Conservation (phyloP, 2,329 filamentous ascomycete genomes). For the Macrophomina pseudophaseolina region DNA sequence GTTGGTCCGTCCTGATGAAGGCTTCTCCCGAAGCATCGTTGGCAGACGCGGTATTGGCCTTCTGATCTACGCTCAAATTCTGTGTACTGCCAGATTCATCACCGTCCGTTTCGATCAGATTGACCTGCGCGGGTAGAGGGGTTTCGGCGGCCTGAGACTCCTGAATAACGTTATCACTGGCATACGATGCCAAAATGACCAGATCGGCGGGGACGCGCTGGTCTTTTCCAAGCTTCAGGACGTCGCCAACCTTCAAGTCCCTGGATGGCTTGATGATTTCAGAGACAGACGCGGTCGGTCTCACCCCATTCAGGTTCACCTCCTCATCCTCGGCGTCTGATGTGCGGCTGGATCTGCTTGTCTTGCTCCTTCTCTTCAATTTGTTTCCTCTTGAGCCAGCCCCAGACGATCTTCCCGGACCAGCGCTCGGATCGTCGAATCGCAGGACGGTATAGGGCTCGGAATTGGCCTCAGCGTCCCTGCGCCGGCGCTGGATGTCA, state of each 20-base stretch:
- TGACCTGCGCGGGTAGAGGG: slow-evolving; percentile 28
- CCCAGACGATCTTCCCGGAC: slow-evolving; percentile 35
- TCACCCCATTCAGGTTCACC: slow-evolving; percentile 46
- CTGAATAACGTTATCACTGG: slow-evolving; percentile 36
- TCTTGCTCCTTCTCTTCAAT: slow-evolving; percentile 40
- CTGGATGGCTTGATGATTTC: slow-evolving; percentile 82
- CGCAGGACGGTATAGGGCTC: slow-evolving; percentile 81
- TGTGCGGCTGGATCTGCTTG: slow-evolving; percentile 53
- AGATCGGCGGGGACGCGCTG: slow-evolving; percentile 95
- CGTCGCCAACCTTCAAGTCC: slow-evolving; percentile 91
- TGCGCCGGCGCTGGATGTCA: slow-evolving; percentile 81
- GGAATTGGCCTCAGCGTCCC: slow-evolving; percentile 93
- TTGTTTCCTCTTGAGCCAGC: slow-evolving; percentile 36
- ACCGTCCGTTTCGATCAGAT: slow-evolving; percentile 28
- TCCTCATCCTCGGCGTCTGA: slow-evolving; percentile 75
- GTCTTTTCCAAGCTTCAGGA: slow-evolving; percentile 90
- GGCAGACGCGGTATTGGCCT: slow-evolving; percentile 29
- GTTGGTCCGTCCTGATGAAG: slow-evolving; percentile 95
- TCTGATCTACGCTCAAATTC: slow-evolving; percentile 24
- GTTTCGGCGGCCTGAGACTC: slow-evolving; percentile 25
- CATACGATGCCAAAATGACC: slow-evolving; percentile 83
- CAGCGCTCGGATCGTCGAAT: slow-evolving; percentile 64
- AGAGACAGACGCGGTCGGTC: slow-evolving; percentile 57
- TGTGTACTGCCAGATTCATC: background rate
- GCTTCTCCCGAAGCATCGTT: slow-evolving; percentile 70